Base-by-base conservation (phyloP, 2,329 filamentous ascomycete species). In the Coniochaeta prunicola region DNA sequence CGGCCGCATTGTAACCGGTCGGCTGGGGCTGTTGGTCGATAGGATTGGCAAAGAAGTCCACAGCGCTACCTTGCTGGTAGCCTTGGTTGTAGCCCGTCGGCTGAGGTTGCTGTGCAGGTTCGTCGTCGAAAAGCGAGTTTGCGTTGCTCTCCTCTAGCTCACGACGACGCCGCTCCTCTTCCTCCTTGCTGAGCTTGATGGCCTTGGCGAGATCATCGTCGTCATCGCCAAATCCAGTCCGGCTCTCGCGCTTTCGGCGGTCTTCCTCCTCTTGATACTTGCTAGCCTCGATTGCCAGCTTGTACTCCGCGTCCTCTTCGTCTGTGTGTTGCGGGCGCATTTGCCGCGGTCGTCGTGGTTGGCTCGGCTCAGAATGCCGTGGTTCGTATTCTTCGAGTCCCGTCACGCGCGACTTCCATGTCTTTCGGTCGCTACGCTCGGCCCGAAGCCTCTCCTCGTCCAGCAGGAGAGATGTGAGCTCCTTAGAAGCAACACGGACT, bases 41-140 rank as follows among this genome's bases (percentile, higher is more conserved):
- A 13, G 92, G 91, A 73, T 99, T 99, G 60, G 93, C 94, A 67
- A 96, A 94, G 85, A 96, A 97, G 74, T 99, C 94, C 19, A 99
- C 94, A 13, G 91, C 91, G 59, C 89, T 89, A 70, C 96, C 93
- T 75, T 99, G 94, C 77, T 97, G 92, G 69, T 99, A 99, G 53
- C 93, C 93, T 76, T 96, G 92, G 74, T 97, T 97, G 77, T 91
- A 92, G 36, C 92, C 93, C 15, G 92, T 97, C 42, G 84, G 85
- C 74, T 92, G 91, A 36, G 89, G 83, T 66, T 91, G 88, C 68
- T 87, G 84, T 26, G 79, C 73, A 6, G 86, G 81, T 36, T 84
- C 83, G 66, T 96, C 90, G 66, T 96, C 92, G 67, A 99, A 97
- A n/a, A 99, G 81, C 21, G 91, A 86, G 54, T 88, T 81, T 21